phyloP scores from a whole-genome alignment of 495 filamentous ascomycete species.

The Xylaria cubensis region DNA sequence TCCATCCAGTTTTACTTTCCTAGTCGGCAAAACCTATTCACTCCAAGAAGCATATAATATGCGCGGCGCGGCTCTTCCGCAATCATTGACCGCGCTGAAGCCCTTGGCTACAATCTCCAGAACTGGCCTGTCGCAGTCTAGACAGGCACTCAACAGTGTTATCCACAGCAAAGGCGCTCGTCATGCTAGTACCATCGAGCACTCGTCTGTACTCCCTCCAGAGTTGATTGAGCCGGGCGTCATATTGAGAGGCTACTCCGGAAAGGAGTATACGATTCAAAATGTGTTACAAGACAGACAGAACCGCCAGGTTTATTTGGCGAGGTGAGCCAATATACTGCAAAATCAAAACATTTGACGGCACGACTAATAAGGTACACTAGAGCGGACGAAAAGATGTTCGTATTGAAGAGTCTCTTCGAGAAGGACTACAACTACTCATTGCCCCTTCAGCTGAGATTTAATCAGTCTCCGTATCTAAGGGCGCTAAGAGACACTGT shows the following conservation, averaged over 20 bases:
- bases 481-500: conserved; percentile 50
- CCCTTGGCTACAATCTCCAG: conserved; percentile 20
- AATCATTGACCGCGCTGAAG: conserved; percentile 26
- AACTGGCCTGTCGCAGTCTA: conserved; percentile 14
- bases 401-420: conserved; percentile 51
- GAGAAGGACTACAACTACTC: conserved; percentile 50
- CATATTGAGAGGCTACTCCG: conserved; percentile 44
- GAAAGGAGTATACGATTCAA: conserved; percentile 46
- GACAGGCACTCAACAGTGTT: conserved; percentile 15
- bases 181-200: conserved; percentile 29
- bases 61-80: conserved; percentile 26
- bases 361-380: neutral
- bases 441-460: conserved; percentile 47
- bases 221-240: conserved; percentile 37
- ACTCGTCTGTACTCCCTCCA: conserved; percentile 23
- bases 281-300: conserved; percentile 47
- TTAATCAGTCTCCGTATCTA: conserved; percentile 47
- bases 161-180: conserved; percentile 4
- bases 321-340: conserved; percentile 33
- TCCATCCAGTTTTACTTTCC: neutral
- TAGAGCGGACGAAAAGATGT: conserved; percentile 48
- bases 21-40: neutral
- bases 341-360: neutral
- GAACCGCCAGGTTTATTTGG: conserved; percentile 44
- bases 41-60: conserved; percentile 21